Base-by-base conservation (phyloP, 768 basidiomycete genomes). In the Lenzites betulinus region DNA sequence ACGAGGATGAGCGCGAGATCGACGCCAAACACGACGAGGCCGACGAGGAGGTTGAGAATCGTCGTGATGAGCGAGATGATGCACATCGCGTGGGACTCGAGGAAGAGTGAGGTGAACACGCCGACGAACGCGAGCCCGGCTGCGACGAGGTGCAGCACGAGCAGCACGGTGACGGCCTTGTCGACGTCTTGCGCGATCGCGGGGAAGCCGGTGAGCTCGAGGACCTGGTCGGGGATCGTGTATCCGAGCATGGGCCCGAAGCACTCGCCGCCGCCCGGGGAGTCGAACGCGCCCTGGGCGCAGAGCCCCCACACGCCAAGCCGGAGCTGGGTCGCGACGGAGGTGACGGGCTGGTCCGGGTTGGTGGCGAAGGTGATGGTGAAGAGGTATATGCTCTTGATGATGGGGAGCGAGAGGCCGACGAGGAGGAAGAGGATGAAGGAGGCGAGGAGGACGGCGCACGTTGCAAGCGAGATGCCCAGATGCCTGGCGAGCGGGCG, bases 291-390 rank as follows among this genome's bases (percentile, higher is more conserved):
- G 67, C 71, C 73, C n/a, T 73, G 73, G 1, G 86, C 86, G 73
- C 93, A 95, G 36, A 87, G 78, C n/a, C 93, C 93, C 88, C 92
- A 93, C 6, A 93, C 87, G 3, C 93, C 93, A 62, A 93, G 88
- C 36, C 84, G 80, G 11, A 92, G 72, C 64, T 79, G 76, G 3
- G 85, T 87, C 28, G 85, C 85, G 13, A 84, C 72, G 60, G 78
- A 78, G 12, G 86, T 84, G 35, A 69, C 64, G 2, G 79, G 78
- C 50, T 74, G 70, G 42, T 38, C 23, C 23, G 70, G 66, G 39
- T 68, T 50, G 73, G 44, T 80, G 72, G 58, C 72, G 65, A 73
- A 76, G 2, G 73, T 55, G 36, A 90, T 69, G 20, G 74, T 66
- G 50, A 91, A 74, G 26, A 92, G 75, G 70, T 86, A 89, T 28